These are phyloP conservation scores for Penicillium freii DNA, from an alignment of 2,329 filamentous ascomycete genomes.

Conservation along the genomic window DNA sequence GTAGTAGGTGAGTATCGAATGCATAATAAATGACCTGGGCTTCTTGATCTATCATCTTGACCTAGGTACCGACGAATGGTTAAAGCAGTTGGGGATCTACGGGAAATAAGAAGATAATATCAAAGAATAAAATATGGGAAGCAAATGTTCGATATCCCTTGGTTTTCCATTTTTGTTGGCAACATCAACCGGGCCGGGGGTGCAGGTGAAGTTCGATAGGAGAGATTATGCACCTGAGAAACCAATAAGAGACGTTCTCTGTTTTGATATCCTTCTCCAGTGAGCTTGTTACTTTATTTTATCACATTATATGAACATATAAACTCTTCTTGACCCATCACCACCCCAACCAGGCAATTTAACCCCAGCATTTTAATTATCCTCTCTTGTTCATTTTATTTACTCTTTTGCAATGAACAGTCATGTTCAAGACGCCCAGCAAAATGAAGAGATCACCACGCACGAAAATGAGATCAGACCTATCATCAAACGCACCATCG, in stretches of 20 bases:
- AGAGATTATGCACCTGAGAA: background rate
- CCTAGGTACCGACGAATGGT: background rate
- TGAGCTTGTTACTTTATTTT: background rate
- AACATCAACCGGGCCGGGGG: background rate
- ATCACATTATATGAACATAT: background rate
- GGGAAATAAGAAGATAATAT: background rate
- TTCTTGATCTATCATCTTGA: background rate
- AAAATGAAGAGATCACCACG: background rate
- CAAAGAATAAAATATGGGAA: background rate
- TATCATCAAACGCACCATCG: background rate
- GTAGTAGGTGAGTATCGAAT: no score
- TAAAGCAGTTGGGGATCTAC: background rate
- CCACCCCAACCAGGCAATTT: background rate
- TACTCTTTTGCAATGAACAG: background rate
- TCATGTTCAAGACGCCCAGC: background rate
- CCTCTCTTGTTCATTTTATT: background rate
- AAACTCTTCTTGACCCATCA: background rate
- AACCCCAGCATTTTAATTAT: background rate
- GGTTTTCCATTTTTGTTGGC: background rate
- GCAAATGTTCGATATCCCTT: background rate
- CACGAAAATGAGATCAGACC: background rate
- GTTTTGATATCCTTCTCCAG: background rate
- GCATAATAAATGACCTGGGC: no score
- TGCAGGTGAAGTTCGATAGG: background rate
- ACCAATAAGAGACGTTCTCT: background rate